Evolutionary conservation across 2,329 filamentous ascomycete species (phyloP).

Genomic region (Paramyrothecium sp.): DNA sequence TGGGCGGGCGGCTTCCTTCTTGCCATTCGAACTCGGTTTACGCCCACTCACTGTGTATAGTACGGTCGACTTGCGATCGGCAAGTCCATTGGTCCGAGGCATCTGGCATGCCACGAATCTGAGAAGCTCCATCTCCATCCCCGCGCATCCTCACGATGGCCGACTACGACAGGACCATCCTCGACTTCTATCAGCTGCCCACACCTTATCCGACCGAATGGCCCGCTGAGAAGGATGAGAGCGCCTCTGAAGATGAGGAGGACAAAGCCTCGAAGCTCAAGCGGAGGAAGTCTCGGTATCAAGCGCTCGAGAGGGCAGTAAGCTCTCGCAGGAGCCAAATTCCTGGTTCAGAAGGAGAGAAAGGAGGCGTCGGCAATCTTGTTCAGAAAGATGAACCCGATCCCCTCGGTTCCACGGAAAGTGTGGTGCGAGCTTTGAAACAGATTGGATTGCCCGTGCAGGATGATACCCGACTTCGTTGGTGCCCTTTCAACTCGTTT

Average conservation of each 20-base stretch:
- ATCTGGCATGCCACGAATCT: background rate
- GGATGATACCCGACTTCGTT: slow-evolving; percentile 76
- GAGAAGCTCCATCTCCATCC: background rate
- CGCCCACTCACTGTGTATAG: no score
- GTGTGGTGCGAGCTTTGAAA: slow-evolving; percentile 78
- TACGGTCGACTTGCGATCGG: no score
- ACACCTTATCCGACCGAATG: slow-evolving; percentile 79
- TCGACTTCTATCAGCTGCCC: slow-evolving; percentile 86
- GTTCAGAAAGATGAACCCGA: slow-evolving; percentile 92
- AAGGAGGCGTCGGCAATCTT: slow-evolving; percentile 68
- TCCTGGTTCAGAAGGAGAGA: slow-evolving; percentile 65
- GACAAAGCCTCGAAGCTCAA: slow-evolving; percentile 46
- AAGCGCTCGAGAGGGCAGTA: slow-evolving; percentile 75
- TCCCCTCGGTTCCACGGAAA: slow-evolving; percentile 83
- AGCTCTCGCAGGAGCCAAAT: slow-evolving; percentile 66
- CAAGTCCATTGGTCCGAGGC: background rate
- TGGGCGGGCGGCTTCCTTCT: no score
- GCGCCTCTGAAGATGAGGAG: slow-evolving; percentile 62
- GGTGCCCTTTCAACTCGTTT: slow-evolving; percentile 26
- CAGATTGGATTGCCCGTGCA: slow-evolving; percentile 77
- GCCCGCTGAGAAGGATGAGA: slow-evolving; percentile 76
- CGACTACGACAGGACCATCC: slow-evolving; percentile 73
- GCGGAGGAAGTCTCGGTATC: slow-evolving; percentile 75
- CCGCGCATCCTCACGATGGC: slow-evolving; percentile 44
- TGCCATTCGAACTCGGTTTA: no score